Evolutionary conservation across 2,329 filamentous ascomycete species (phyloP).

Genomic region (Metarhizium rileyi): DNA sequence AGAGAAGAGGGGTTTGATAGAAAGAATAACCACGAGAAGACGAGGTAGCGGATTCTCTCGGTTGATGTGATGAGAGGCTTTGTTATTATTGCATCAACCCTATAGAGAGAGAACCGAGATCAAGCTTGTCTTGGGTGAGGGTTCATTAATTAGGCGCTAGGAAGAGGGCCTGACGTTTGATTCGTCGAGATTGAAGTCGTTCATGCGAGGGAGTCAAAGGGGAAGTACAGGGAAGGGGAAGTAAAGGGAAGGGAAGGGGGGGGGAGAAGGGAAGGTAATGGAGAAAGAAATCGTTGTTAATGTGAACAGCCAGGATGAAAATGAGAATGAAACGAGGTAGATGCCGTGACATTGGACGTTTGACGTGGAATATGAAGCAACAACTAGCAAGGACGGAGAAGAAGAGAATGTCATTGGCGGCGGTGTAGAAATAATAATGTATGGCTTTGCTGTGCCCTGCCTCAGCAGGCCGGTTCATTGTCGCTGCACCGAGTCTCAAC

Average conservation of each 20-base stretch:
- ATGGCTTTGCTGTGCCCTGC: not conserved
- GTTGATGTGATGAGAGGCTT: not conserved
- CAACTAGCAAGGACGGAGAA: not conserved
- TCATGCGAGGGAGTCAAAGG: not conserved
- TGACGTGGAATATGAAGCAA: not conserved
- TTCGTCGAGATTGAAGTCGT: not conserved
- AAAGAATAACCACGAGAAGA: not conserved
- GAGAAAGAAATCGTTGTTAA: not conserved
- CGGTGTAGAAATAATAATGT: not conserved
- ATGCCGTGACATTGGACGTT: not conserved
- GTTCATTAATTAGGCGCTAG: not conserved
- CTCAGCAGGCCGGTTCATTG: not conserved
- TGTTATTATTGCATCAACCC: not conserved
- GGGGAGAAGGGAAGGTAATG: not conserved
- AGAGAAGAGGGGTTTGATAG: not conserved
- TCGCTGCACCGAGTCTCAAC: too few relatives aligned
- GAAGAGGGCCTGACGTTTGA: not conserved
- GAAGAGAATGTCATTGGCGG: not conserved
- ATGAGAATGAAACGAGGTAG: not conserved
- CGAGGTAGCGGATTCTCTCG: not conserved
- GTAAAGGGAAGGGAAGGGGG: not conserved
- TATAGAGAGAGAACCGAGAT: not conserved
- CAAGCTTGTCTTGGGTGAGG: not conserved
- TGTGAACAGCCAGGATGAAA: not conserved
- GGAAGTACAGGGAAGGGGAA: not conserved